These are phyloP conservation scores for Chaetomium fimeti DNA, from an alignment of 495 filamentous ascomycete genomes.

Conservation along the genomic window DNA sequence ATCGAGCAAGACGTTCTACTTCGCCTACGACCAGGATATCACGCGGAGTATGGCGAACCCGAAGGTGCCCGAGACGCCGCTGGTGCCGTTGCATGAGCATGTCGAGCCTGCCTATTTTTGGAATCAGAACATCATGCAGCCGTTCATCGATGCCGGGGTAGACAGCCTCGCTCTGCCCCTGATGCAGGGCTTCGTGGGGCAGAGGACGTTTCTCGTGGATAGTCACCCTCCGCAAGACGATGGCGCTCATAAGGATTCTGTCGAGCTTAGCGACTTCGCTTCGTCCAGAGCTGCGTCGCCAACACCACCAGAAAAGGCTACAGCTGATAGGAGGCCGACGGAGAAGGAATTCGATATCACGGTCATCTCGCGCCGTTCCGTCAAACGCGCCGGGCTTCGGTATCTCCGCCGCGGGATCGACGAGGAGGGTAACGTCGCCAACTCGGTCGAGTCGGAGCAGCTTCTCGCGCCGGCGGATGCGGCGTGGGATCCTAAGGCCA, in stretches of 20 bases:
- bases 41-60: constrained; percentile 61
- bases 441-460: constrained; percentile 90
- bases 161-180: constrained; percentile 71
- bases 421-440: constrained; percentile 83
- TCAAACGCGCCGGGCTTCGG: constrained; percentile 78
- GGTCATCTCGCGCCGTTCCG: constrained; percentile 79
- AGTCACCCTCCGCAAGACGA: constrained; percentile 47
- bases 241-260: constrained; percentile 37
- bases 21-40: constrained; percentile 87
- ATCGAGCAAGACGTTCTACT: constrained; percentile 81
- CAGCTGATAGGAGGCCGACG: constrained; percentile 35
- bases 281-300: constrained; percentile 22
- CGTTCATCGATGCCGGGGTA: constrained; percentile 69
- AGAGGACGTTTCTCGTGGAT: constrained; percentile 71
- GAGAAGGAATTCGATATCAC: constrained; percentile 70
- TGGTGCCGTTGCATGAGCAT: constrained; percentile 62
- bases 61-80: constrained; percentile 34
- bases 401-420: constrained; percentile 92
- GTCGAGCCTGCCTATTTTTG: constrained; percentile 89
- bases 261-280: constrained; percentile 42
- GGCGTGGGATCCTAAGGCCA: constrained; percentile 57
- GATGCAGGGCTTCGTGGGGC: constrained; percentile 93
- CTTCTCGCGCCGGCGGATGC: constrained; percentile 64
- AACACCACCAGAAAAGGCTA: constrained; percentile 26
- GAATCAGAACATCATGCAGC: constrained; percentile 73